Evolutionary conservation across 2,329 filamentous ascomycete species (phyloP).

Genomic region (Aspergillus ochraceoroseus): DNA sequence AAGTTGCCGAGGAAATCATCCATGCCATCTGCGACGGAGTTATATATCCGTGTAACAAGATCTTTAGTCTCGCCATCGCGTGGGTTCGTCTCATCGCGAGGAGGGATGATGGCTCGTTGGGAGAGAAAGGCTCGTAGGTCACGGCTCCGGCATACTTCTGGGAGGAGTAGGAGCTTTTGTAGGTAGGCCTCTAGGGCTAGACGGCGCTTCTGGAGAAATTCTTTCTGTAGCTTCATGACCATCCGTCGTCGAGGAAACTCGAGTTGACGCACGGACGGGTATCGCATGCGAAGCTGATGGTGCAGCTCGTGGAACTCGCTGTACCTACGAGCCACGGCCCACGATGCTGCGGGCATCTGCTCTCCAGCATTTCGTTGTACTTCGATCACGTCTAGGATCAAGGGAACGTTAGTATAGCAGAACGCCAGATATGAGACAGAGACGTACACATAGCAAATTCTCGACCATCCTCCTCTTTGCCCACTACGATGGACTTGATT

Average conservation of each 20-base stretch:
- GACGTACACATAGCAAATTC: conserved; percentile 77
- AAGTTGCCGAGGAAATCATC: conserved; percentile 97
- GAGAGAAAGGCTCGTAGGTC: conserved; percentile 91
- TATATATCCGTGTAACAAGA: conserved; percentile 91
- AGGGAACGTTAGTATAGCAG: not conserved
- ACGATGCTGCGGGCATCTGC: conserved; percentile 93
- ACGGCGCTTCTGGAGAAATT: conserved; percentile 87
- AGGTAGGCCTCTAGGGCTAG: conserved; percentile 81
- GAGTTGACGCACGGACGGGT: conserved; percentile 79
- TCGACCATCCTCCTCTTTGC: conserved; percentile 82
- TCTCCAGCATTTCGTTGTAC: conserved; percentile 86
- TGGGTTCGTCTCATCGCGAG: conserved; percentile 53
- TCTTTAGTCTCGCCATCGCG: conserved; percentile 65
- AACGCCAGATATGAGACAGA: not conserved
- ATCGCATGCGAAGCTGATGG: conserved; percentile 76
- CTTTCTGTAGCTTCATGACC: conserved; percentile 93
- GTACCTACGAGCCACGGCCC: conserved; percentile 87
- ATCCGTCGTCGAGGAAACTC: conserved; percentile 90
- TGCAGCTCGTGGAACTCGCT: conserved; percentile 96
- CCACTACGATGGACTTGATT: conserved; percentile 90
- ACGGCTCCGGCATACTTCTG: conserved; percentile 88
- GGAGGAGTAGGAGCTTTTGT: conserved; percentile 72
- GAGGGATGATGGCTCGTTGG: conserved; percentile 70
- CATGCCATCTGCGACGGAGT: conserved; percentile 95
- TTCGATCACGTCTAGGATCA: conserved; percentile 76